These are phyloP conservation scores for Eragrostis tef DNA, from an alignment of 202 grass and related monocot species.

Conservation along the genomic window DNA sequence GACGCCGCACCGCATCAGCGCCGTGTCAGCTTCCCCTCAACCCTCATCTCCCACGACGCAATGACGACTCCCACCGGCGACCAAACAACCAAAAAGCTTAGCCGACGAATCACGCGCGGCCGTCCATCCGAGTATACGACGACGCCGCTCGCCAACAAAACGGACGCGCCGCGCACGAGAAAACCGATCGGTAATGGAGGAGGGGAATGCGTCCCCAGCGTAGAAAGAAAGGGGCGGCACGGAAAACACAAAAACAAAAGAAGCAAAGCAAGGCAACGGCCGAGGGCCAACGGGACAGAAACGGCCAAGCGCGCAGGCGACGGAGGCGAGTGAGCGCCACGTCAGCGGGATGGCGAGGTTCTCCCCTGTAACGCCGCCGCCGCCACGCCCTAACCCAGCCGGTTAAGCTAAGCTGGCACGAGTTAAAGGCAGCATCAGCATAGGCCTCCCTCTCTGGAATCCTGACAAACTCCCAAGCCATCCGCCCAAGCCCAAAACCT, in stretches of 20 bases:
- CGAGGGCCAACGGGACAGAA: too few species aligned
- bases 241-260: neutral
- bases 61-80: neutral
- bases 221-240: neutral
- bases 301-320: neutral
- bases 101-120: neutral
- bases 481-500: slow-evolving; percentile 39
- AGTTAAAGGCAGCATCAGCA: neutral
- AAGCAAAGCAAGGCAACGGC: neutral
- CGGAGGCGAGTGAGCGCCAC: neutral
- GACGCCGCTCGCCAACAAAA: neutral
- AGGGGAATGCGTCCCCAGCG: neutral
- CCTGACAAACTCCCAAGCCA: neutral
- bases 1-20: slow-evolving; percentile 41
- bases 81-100: neutral
- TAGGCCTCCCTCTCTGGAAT: neutral
- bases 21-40: slow-evolving; percentile 18
- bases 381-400: neutral
- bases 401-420: slow-evolving; percentile 17
- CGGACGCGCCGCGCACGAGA: neutral
- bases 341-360: slow-evolving; percentile 21
- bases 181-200: neutral
- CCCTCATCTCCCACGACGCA: neutral
- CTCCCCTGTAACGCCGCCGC: slow-evolving; percentile 9
- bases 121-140: neutral